Conservation (phyloP, 1,284 basidiomycete genomes). For the Schizophyllum commune region DNA sequence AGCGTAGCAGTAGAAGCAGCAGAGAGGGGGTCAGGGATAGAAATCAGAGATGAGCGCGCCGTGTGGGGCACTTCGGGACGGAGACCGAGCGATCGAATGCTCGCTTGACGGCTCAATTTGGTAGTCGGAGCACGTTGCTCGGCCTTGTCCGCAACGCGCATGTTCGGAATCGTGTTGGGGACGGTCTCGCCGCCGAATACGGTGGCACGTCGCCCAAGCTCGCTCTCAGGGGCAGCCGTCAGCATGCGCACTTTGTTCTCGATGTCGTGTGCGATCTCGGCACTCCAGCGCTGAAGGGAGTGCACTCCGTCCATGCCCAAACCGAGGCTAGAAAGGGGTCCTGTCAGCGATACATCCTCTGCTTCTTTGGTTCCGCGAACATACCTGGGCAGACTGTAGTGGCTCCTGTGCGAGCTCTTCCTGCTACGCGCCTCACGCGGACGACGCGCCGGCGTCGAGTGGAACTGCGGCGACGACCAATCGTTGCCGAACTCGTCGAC, state of each 20-base stretch:
- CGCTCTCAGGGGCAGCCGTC: constrained; percentile 29
- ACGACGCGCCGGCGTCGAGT: constrained; percentile 48
- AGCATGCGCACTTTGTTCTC: constrained; percentile 34
- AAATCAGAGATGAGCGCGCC: constrained; percentile 43
- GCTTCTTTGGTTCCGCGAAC: constrained; percentile 11
- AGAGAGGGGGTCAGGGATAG: constrained; percentile 34
- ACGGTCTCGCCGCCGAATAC: constrained; percentile 37
- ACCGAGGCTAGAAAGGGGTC: constrained; percentile 38
- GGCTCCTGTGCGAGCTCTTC: constrained; percentile 50
- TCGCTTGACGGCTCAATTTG: constrained; percentile 20
- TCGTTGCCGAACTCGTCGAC: constrained; percentile 38
- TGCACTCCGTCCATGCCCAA: constrained; percentile 54
- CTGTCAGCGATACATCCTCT: background rate
- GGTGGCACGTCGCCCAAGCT: constrained; percentile 38
- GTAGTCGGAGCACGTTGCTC: constrained; percentile 18
- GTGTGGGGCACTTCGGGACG: constrained; percentile 40
- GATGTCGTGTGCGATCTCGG: constrained; percentile 41
- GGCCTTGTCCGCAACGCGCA: constrained; percentile 33
- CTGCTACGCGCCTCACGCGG: constrained; percentile 22
- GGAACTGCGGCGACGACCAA: constrained; percentile 46
- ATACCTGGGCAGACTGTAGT: constrained; percentile 59
- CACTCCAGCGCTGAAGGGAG: constrained; percentile 40
- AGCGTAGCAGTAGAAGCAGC: constrained; percentile 52
- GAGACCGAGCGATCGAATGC: constrained; percentile 39
- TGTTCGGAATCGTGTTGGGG: constrained; percentile 23